Base-by-base conservation (phyloP, 2,329 filamentous ascomycete genomes). In the Xylariales sp. region DNA sequence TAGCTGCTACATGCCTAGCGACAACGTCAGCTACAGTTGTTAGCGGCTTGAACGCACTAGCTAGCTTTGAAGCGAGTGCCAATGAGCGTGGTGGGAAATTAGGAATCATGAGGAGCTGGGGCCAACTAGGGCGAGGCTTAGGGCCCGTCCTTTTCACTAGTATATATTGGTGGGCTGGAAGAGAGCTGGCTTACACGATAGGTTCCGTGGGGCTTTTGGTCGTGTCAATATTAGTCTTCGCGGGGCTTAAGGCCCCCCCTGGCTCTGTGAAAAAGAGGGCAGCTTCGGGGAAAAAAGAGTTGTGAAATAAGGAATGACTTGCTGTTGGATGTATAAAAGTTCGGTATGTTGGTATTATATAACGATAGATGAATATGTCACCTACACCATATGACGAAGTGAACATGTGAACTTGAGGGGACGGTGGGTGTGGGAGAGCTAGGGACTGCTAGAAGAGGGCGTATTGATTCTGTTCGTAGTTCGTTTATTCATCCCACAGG, bases 161-260 rank as follows among this genome's bases (percentile, higher is more conserved):
- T 56, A 84, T 99, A 64, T 99, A 99, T 82, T 99, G 96, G 96
- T 99, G 96, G 96, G 94, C 93, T 6, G 96, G 96, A 0, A 85
- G 96, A 54, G 91, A 97, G 77, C 86, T 90, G 10, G 96, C 96
- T 1, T 99, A 98, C 79, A 85, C 84, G 0, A 85, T 93, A 74
- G 96, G 96, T 3, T 92, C 93, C 0, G 84, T 88, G 12, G 94
- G 93, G 5, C 97, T 98, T 83, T 80, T 92, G 5, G 88, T 84
- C 0, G 94, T 98, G 10, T 86, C 87, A 52, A 85, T 84, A 10
- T 80, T 93, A 30, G 93, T 91, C 0, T 91, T 97, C 78, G 85
- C 87, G 23, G 87, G 87, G 0, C 80, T 97, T 70, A 93, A 90
- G 81, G 85, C 89, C 23, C 92, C 92, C 3, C 78, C 80, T 7